Conservation (phyloP, 306 rosid genomes). For the Arachis hypogaea region DNA sequence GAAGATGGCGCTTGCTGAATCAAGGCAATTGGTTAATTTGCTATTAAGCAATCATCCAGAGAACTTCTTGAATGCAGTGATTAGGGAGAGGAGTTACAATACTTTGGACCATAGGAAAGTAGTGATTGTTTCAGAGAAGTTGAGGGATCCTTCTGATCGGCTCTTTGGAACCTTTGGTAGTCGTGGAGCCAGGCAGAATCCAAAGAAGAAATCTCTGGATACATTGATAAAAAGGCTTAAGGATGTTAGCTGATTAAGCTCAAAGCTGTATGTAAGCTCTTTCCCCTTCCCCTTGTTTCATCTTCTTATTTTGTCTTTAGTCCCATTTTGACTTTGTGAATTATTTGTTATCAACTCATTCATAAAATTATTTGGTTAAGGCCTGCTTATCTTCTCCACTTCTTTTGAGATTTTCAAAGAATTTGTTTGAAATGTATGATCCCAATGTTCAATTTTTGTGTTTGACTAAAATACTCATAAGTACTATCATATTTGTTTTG, state of each 20-base stretch:
- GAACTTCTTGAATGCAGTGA: slow-evolving; percentile 89
- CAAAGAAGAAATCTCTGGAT: slow-evolving; percentile 90
- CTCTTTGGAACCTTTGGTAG: slow-evolving; percentile 91
- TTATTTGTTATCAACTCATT: slow-evolving; percentile 51
- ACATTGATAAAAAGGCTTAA: slow-evolving; percentile 82
- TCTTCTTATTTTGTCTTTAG: slow-evolving; percentile 34
- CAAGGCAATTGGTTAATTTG: slow-evolving; percentile 82
- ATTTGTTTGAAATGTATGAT: slow-evolving; percentile 56
- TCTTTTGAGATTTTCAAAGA: slow-evolving; percentile 40
- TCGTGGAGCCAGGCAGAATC: slow-evolving; percentile 87
- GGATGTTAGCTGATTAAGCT: slow-evolving; percentile 75
- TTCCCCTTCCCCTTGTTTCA: slow-evolving; percentile 43
- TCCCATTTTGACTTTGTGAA: slow-evolving; percentile 47
- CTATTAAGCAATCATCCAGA: slow-evolving; percentile 91
- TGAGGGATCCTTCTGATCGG: slow-evolving; percentile 90
- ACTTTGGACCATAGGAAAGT: slow-evolving; percentile 86
- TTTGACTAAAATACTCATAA: slow-evolving; percentile 34
- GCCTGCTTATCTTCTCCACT: slow-evolving; percentile 42
- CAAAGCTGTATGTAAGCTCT: slow-evolving; percentile 55
- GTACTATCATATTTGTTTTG: slow-evolving; percentile 41
- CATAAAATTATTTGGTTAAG: slow-evolving; percentile 52
- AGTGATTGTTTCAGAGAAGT: slow-evolving; percentile 75
- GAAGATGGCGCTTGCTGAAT: slow-evolving; percentile 72
- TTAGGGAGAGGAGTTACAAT: slow-evolving; percentile 91
- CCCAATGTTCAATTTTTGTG: slow-evolving; percentile 29